A percentile compares a stretch with the other conserved stretches of the same genome.
Evolutionary conservation across 2,329 filamentous ascomycete species (phyloP).

Genomic region (Xenoacremonium recifei): DNA sequence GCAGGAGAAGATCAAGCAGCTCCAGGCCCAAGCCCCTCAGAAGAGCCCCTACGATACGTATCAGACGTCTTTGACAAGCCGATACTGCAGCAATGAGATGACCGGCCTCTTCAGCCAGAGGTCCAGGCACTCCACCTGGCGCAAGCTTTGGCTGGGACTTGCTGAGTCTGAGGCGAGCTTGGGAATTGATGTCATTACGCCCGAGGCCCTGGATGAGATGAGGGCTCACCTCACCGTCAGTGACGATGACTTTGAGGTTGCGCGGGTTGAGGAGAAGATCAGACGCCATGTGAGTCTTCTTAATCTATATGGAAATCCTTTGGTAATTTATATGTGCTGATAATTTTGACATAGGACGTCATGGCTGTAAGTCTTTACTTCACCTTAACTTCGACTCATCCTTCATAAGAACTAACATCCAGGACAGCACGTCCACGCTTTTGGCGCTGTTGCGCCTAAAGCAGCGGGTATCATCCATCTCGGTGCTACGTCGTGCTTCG

Average conservation of each 20-base stretch:
- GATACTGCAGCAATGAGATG: constrained; percentile 13
- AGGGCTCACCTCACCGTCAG: constrained; percentile 70
- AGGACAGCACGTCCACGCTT: constrained; percentile 67
- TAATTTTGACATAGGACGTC: constrained; percentile 38
- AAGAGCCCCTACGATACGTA: constrained; percentile 14
- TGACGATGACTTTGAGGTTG: constrained; percentile 74
- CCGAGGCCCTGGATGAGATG: constrained; percentile 76
- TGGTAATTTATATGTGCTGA: constrained; percentile 7
- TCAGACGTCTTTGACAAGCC: constrained; percentile 9
- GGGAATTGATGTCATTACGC: constrained; percentile 54
- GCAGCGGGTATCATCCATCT: constrained; percentile 83
- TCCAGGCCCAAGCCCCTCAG: constrained; percentile 7
- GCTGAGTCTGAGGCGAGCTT: constrained; percentile 17
- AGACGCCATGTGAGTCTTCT: constrained; percentile 51
- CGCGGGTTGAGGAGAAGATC: constrained; percentile 72
- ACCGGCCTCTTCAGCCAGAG: constrained; percentile 7
- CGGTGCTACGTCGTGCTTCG: constrained; percentile 44
- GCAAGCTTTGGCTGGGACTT: constrained; percentile 15
- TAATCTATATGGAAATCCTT: not conserved
- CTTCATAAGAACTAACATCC: constrained; percentile 22
- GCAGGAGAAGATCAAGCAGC: constrained; percentile 9
- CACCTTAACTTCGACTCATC: not conserved
- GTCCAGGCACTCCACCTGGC: constrained; percentile 15
- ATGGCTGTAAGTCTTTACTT: constrained; percentile 55
- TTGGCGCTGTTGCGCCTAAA: constrained; percentile 69